A percentile compares a stretch with the other conserved stretches of the same genome.
phyloP scores from a whole-genome alignment of 2,329 filamentous ascomycete genomes.

The Nannizzia gypsea region DNA sequence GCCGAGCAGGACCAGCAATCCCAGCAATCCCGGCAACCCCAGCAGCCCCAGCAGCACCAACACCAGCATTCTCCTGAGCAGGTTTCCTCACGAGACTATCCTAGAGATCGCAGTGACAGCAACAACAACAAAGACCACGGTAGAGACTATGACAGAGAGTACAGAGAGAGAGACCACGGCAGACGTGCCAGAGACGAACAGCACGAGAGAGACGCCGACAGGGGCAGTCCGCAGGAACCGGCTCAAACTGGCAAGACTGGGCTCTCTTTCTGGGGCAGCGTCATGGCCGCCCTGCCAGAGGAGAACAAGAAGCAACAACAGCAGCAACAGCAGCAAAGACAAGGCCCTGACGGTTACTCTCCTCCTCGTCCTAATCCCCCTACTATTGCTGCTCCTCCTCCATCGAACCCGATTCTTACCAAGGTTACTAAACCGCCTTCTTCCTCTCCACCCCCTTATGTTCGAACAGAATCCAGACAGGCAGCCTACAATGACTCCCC shows the following conservation, averaged over 20 bases:
- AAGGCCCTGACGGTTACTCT: not conserved
- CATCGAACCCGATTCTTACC: not conserved
- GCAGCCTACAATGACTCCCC: not conserved
- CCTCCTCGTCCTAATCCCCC: not conserved
- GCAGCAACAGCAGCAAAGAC: not conserved
- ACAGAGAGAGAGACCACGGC: not conserved
- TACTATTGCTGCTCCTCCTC: not conserved
- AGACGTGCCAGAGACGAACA: not conserved
- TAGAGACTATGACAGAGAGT: not conserved
- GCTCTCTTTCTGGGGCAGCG: constrained; percentile 12
- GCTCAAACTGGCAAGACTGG: not conserved
- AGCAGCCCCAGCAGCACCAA: too few relatives aligned
- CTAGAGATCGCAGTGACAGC: not conserved
- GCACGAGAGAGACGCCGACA: not conserved
- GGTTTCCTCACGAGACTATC: not conserved
- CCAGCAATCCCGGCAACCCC: too few relatives aligned
- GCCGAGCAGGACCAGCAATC: not conserved
- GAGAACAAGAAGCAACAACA: constrained; percentile 1
- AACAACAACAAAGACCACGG: not conserved
- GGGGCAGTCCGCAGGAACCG: not conserved
- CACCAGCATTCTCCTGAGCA: not conserved
- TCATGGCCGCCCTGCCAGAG: constrained; percentile 12
- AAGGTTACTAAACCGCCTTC: not conserved
- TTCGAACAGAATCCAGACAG: not conserved
- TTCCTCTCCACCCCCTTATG: not conserved